Conservation (phyloP, 257 asterid genomes). For the Scutellaria baicalensis region DNA sequence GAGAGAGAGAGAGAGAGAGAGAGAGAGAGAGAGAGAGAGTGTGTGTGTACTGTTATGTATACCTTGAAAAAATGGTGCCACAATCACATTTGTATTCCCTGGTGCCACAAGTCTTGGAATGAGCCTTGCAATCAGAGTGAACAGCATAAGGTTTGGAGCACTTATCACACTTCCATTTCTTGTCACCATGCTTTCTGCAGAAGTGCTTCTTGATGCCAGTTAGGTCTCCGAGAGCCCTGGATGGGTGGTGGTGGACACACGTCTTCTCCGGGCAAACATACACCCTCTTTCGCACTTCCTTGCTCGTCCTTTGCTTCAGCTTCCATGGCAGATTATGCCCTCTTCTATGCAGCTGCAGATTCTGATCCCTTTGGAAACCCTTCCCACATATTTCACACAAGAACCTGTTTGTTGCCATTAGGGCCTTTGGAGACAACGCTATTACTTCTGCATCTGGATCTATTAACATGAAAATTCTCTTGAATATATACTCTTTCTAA, state of each 20-base stretch:
- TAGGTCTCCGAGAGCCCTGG: slow-evolving; percentile 80
- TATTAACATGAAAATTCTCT: too few species aligned
- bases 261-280: slow-evolving; percentile 86
- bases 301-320: slow-evolving; percentile 40
- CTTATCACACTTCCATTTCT: slow-evolving; percentile 89
- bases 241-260: slow-evolving; percentile 68
- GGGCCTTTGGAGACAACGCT: slow-evolving; percentile 70
- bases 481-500: too few species aligned
- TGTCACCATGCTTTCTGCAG: slow-evolving; percentile 78
- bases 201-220: slow-evolving; percentile 88
- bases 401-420: slow-evolving; percentile 87
- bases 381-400: slow-evolving; percentile 82
- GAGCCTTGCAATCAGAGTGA: slow-evolving; percentile 91
- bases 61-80: slow-evolving; percentile 82
- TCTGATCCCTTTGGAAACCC: slow-evolving; percentile 87
- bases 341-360: slow-evolving; percentile 64
- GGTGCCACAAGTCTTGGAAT: slow-evolving; percentile 79
- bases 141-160: slow-evolving; percentile 78
- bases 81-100: slow-evolving; percentile 81
- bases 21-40: neutral
- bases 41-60: too few species aligned
- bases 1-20: neutral
- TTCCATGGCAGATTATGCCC: slow-evolving; percentile 20
- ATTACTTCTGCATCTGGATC: slow-evolving; percentile 90
- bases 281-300: slow-evolving; percentile 61